phyloP scores from a whole-genome alignment of 1,284 basidiomycete genomes.

The Cutaneotrichosporon dermatis region DNA sequence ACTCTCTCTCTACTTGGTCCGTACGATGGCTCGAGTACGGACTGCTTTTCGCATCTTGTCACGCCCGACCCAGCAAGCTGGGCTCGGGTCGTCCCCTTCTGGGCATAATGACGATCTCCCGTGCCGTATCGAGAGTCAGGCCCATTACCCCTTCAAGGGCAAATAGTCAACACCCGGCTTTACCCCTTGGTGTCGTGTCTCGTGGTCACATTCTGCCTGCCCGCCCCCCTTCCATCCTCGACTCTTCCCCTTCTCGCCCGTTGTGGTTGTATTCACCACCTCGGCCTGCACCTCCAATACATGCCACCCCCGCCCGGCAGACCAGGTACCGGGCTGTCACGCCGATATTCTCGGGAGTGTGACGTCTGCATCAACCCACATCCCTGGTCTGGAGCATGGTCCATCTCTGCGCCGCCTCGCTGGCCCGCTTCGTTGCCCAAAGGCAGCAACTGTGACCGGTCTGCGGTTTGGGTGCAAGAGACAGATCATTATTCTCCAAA shows the following conservation, averaged over 20 bases:
- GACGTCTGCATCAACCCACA: neutral
- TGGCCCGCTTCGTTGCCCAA: neutral
- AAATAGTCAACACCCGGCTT: neutral
- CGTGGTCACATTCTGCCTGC: neutral
- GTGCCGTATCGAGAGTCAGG: neutral
- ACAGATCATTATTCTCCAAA: neutral
- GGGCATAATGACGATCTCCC: conserved; percentile 3
- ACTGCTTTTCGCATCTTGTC: neutral
- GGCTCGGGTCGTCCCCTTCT: conserved; percentile 4
- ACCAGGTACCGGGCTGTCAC: conserved; percentile 1
- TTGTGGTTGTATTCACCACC: neutral
- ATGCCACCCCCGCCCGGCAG: neutral
- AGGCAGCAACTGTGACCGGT: neutral
- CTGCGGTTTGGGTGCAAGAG: neutral
- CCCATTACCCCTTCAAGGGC: neutral
- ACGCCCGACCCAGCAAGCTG: conserved; percentile 3
- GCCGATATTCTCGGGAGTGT: neutral
- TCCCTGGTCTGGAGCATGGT: neutral
- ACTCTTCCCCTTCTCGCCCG: neutral
- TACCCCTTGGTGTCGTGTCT: neutral
- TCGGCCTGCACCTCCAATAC: neutral
- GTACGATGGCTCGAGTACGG: neutral
- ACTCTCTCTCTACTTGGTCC: neutral
- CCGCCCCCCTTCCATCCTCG: neutral
- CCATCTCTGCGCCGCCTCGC: neutral